phyloP scores from a whole-genome alignment of 2,329 filamentous ascomycete genomes.

The Pestalotiopsis fici region DNA sequence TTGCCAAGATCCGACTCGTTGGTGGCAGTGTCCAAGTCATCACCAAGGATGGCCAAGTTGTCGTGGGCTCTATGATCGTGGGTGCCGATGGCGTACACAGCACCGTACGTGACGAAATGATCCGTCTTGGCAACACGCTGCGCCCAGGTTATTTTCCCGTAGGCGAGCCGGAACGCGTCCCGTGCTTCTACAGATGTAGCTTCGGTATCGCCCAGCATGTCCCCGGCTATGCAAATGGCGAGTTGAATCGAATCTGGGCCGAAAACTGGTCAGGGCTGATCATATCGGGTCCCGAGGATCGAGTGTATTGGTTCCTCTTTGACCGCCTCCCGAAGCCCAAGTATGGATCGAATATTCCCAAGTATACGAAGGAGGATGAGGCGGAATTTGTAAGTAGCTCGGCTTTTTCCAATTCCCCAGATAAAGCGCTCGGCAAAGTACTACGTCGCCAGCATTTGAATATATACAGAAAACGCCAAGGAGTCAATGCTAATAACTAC shows the following conservation, averaged over 20 bases:
- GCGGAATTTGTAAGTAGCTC: constrained; percentile 20
- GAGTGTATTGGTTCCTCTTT: constrained; percentile 38
- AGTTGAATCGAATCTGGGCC: constrained; percentile 20
- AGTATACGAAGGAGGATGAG: constrained; percentile 33
- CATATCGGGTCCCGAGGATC: constrained; percentile 26
- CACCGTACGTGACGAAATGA: constrained; percentile 27
- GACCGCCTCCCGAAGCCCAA: constrained; percentile 26
- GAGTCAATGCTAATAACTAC: too few relatives aligned
- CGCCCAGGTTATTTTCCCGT: constrained; percentile 24
- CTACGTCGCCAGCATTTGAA: too few relatives aligned
- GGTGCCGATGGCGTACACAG: constrained; percentile 44
- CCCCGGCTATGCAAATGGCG: constrained; percentile 16
- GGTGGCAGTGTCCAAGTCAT: constrained; percentile 28
- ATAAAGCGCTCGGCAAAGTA: too few relatives aligned
- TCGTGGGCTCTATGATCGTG: constrained; percentile 34
- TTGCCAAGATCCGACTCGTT: constrained; percentile 25
- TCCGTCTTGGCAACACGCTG: constrained; percentile 16
- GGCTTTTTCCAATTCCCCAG: too few relatives aligned
- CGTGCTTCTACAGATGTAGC: constrained; percentile 32
- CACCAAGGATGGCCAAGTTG: constrained; percentile 28
- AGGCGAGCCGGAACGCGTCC: constrained; percentile 18
- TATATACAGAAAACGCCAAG: too few relatives aligned
- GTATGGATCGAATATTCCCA: constrained; percentile 31
- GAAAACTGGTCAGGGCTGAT: constrained; percentile 26
- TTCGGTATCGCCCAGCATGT: constrained; percentile 37